A percentile compares a stretch with the other conserved stretches of the same genome.
These are phyloP conservation scores for Carex scoparia DNA, from an alignment of 176 grass and related monocot genomes.

Conservation along the genomic window DNA sequence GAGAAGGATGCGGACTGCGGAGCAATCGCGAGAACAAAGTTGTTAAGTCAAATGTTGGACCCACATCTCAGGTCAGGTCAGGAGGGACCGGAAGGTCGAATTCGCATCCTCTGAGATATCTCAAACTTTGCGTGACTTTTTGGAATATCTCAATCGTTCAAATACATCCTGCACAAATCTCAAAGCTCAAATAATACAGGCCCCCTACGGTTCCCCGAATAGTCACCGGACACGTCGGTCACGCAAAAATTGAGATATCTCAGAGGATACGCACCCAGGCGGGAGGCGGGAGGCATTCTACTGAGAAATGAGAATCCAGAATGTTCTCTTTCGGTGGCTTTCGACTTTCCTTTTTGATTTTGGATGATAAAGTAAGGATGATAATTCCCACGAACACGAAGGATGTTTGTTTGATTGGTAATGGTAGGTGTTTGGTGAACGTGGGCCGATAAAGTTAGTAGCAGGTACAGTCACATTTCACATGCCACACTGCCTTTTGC, in stretches of 20 bases:
- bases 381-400: background rate
- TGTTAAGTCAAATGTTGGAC: background rate
- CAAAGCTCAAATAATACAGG: no score
- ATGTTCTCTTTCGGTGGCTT: slow-evolving; percentile 21
- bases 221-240: no score
- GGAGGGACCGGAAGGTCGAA: background rate
- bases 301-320: background rate
- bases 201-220: no score
- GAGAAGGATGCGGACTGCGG: background rate
- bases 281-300: no score
- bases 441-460: background rate
- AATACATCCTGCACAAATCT: no score
- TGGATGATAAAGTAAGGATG: background rate
- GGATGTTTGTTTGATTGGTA: slow-evolving; percentile 12
- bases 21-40: background rate
- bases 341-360: background rate
- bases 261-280: no score
- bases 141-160: no score
- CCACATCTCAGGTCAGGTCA: background rate
- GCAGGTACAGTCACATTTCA: slow-evolving; percentile 19
- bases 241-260: no score
- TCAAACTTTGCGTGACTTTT: no score
- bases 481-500: background rate
- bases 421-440: background rate
- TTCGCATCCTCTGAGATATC: no score